These are phyloP conservation scores for Botrytis elliptica DNA, from an alignment of 2,329 filamentous ascomycete genomes.

Conservation along the genomic window DNA sequence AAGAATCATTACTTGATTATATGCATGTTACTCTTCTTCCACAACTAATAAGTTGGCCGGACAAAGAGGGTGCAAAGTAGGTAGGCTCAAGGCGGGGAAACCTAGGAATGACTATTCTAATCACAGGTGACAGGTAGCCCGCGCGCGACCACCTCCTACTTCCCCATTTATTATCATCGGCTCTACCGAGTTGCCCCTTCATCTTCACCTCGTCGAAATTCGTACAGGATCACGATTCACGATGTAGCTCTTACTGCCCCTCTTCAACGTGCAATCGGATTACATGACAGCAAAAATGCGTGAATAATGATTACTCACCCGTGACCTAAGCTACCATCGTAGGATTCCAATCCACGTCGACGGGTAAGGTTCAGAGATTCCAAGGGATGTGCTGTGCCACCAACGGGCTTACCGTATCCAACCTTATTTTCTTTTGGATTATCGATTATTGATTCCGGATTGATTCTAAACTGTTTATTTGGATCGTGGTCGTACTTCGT, in stretches of 20 bases:
- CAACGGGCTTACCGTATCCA: constrained; percentile 3
- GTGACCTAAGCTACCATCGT: neutral
- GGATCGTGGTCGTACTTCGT: neutral
- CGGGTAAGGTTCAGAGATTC: neutral
- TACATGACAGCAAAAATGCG: neutral
- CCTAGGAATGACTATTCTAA: neutral
- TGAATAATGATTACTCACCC: neutral
- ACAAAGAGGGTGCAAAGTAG: neutral
- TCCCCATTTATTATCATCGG: neutral
- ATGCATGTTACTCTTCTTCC: neutral
- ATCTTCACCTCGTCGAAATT: neutral
- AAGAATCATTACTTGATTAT: neutral
- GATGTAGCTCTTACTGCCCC: neutral
- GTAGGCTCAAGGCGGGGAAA: neutral
- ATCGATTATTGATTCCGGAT: neutral
- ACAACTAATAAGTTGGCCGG: neutral
- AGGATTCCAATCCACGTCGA: neutral
- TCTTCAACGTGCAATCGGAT: neutral
- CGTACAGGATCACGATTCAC: neutral
- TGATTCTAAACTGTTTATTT: neutral
- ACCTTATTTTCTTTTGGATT: constrained; percentile 2
- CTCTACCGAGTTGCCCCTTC: neutral
- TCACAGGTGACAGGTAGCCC: neutral
- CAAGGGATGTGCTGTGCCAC: constrained; percentile 2
- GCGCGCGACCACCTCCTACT: neutral